Evolutionary conservation across 2,329 filamentous ascomycete genomes (phyloP).

Genomic region (Lecanosticta acicola): DNA sequence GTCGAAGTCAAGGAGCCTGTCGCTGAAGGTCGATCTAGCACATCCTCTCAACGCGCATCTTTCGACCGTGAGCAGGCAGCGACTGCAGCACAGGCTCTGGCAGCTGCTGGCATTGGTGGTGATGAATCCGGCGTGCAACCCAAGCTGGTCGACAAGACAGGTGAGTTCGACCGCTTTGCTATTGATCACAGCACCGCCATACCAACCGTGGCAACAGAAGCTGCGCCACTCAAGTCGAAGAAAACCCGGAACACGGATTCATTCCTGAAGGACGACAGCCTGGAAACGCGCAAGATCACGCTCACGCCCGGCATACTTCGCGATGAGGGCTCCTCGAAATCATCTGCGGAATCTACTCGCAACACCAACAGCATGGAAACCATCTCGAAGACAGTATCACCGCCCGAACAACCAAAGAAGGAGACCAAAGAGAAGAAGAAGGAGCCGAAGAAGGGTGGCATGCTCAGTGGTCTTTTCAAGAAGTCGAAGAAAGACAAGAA

Average conservation of each 20-base stretch:
- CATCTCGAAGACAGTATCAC: conserved; percentile 61
- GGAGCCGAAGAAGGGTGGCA: conserved; percentile 64
- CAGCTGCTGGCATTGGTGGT: conserved; percentile 19
- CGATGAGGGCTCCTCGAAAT: conserved; percentile 57
- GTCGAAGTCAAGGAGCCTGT: conserved; percentile 17
- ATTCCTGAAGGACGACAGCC: conserved; percentile 93
- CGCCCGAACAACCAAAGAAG: conserved; percentile 61
- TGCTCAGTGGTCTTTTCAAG: conserved; percentile 66
- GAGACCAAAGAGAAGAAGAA: conserved; percentile 73
- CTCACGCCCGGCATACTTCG: conserved; percentile 87
- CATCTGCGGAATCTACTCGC: conserved; percentile 41
- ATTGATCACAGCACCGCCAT: conserved; percentile 14
- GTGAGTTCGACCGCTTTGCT: conserved; percentile 17
- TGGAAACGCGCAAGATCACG: conserved; percentile 95
- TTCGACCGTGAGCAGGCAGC: conserved; percentile 31
- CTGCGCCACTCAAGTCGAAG: conserved; percentile 55
- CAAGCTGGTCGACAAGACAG: conserved; percentile 30
- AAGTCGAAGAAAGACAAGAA: conserved; percentile 62
- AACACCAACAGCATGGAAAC: conserved; percentile 63
- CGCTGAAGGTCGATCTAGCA: conserved; percentile 21
- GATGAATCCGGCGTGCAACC: conserved; percentile 30
- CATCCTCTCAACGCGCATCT: conserved; percentile 25
- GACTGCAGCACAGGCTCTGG: conserved; percentile 21
- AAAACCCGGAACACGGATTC: conserved; percentile 92
- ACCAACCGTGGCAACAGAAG: conserved; percentile 27